phyloP scores from a whole-genome alignment of 768 basidiomycete species.

The Hysterangium stoloniferum region DNA sequence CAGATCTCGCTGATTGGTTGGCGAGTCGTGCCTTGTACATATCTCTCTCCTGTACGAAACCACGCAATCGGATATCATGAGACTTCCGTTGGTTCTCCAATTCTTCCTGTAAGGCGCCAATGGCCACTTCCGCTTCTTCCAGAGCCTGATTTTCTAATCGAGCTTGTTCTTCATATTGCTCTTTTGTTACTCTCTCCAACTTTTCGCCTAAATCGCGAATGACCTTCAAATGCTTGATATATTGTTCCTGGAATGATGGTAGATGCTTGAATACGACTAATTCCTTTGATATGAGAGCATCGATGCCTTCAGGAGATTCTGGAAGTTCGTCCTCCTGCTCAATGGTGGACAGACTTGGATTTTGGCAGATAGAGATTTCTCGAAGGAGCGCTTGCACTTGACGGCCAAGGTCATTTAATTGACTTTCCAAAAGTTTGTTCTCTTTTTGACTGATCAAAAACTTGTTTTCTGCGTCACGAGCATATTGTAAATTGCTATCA shows the following conservation, averaged over 20 bases:
- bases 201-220: slow-evolving; percentile 74
- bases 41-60: slow-evolving; percentile 83
- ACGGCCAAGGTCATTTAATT: slow-evolving; percentile 73
- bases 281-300: slow-evolving; percentile 79
- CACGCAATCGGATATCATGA: slow-evolving; percentile 63
- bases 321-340: slow-evolving; percentile 42
- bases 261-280: slow-evolving; percentile 83
- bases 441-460: slow-evolving; percentile 50
- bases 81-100: slow-evolving; percentile 71
- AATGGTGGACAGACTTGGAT: slow-evolving; percentile 73
- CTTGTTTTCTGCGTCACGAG: slow-evolving; percentile 58
- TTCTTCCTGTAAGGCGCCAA: slow-evolving; percentile 68
- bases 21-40: slow-evolving; percentile 69
- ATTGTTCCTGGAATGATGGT: slow-evolving; percentile 79
- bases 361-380: slow-evolving; percentile 73
- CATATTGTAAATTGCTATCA: slow-evolving; percentile 48
- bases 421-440: slow-evolving; percentile 60
- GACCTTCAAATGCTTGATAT: slow-evolving; percentile 79
- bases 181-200: slow-evolving; percentile 80
- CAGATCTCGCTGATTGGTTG: slow-evolving; percentile 33
- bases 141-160: slow-evolving; percentile 49
- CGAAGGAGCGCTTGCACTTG: slow-evolving; percentile 78
- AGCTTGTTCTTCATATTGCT: slow-evolving; percentile 68
- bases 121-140: slow-evolving; percentile 81
- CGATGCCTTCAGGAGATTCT: slow-evolving; percentile 48